A percentile compares a stretch with the other conserved stretches of the same genome.
Conservation (phyloP, 83 land plant species). For the Picea engelmannii region DNA sequence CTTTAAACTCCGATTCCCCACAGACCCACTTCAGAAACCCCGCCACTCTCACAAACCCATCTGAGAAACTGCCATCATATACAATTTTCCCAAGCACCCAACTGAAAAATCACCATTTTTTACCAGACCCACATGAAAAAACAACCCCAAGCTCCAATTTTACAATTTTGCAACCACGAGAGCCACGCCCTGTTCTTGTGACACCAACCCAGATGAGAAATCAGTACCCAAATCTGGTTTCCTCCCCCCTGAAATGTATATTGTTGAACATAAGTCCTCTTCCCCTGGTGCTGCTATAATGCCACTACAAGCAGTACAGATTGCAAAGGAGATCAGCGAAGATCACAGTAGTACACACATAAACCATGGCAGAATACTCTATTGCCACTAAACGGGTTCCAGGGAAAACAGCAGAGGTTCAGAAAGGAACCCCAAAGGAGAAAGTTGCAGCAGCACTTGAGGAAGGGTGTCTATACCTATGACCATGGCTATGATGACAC, state of each 20-base stretch:
- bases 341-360: background rate
- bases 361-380: background rate
- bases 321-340: conserved; percentile 5
- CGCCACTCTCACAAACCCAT: background rate
- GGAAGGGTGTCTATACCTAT: no score
- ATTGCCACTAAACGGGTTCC: background rate
- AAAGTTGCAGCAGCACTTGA: conserved; percentile 1
- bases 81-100: background rate
- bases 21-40: background rate
- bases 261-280: background rate
- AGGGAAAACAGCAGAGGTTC: background rate
- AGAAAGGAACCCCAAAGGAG: conserved; percentile 3
- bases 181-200: no score
- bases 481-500: conserved; percentile 5
- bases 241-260: background rate
- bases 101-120: background rate
- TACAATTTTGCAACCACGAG: no score
- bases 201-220: no score
- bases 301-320: conserved; percentile 5
- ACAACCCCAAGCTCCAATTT: background rate
- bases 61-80: background rate
- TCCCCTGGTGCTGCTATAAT: conserved; percentile 2
- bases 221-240: background rate
- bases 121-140: background rate
- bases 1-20: background rate